Base-by-base conservation (phyloP, 1,284 basidiomycete genomes). In the Cryptococcus sp. region DNA sequence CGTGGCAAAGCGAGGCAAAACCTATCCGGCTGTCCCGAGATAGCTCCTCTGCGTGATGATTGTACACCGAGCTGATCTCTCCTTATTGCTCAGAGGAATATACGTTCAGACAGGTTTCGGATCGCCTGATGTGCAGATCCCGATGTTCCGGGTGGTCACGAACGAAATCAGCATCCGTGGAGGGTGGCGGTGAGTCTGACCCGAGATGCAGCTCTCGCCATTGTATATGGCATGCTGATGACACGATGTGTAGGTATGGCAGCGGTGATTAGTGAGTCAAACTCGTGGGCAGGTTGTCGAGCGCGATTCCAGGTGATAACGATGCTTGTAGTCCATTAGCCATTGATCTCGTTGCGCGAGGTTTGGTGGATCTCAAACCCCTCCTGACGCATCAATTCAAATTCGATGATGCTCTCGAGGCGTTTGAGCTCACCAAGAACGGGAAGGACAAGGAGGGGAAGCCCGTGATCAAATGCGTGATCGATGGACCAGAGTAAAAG, bases 371-470 rank as follows among this genome's bases (percentile, higher is more conserved):
- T 64, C 80, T 85, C 52, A 80, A 82, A 56, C 81, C 82, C 5
- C 70, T 84, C 6, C 73, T 83, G 61, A 82, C 82, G 7, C 83
- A 84, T 79, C 84, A 91, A 85, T 83, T 82, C 75, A 68, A 78
- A 50, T 83, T 83, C 68, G 73, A 79, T 51, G 80, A 79, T 56
- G 82, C 85, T 2, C 65, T 81, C 50, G 78, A 81, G 64, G 84
- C 84, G 1, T 85, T 85, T 69, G 80, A 83, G 57, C 78, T 81
- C 19, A 84, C 82, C 30, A 79, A 81, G 55, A 73, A 70, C 25
- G 93, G 93, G 38, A 91, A 89, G 80, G 89, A 92, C 58, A 84
- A 77, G 51, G 82, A 85, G 59, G 84, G 84, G 35, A 81, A 81
- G 67, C 55, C 64, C 43, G 75, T 76, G 1, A 78, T 78, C 70